These are phyloP conservation scores for Choiromyces venosus DNA, from an alignment of 495 filamentous ascomycete species.

Conservation along the genomic window DNA sequence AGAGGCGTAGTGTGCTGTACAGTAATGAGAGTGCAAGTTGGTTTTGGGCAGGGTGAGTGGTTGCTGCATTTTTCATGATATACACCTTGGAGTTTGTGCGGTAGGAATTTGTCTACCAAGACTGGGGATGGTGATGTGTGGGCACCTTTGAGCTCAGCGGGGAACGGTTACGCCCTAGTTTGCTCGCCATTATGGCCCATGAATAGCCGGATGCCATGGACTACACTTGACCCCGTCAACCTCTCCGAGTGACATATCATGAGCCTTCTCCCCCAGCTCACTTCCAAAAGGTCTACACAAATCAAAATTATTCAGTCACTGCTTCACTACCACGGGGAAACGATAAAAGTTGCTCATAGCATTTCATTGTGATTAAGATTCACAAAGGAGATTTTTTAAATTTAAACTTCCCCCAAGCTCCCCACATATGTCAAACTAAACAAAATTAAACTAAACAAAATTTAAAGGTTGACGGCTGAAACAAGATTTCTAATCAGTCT, in stretches of 20 bases:
- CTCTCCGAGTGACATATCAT: background rate
- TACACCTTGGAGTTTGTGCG: background rate
- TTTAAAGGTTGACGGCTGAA: slow-evolving; percentile 28
- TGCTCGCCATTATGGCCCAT: background rate
- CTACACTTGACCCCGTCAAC: background rate
- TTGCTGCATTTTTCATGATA: too few relatives aligned
- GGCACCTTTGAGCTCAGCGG: background rate
- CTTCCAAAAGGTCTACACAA: background rate
- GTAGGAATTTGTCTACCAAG: background rate
- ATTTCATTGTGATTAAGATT: background rate
- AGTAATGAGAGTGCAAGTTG: too few relatives aligned
- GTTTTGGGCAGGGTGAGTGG: too few relatives aligned
- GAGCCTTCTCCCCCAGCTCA: background rate
- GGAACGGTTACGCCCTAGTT: background rate
- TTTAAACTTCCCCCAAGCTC: background rate
- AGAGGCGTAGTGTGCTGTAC: too few relatives aligned
- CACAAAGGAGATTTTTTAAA: background rate
- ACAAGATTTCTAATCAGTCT: background rate
- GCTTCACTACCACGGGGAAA: background rate
- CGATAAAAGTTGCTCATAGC: background rate
- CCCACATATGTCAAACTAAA: background rate
- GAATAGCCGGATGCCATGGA: background rate
- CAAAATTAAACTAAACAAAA: background rate
- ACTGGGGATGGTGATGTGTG: background rate
- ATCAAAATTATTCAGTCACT: background rate